Evolutionary conservation across 164 flowering plant species (phyloP), one percentile per base, ranked within the genome.

Genomic region (Magnolia sinica): DNA sequence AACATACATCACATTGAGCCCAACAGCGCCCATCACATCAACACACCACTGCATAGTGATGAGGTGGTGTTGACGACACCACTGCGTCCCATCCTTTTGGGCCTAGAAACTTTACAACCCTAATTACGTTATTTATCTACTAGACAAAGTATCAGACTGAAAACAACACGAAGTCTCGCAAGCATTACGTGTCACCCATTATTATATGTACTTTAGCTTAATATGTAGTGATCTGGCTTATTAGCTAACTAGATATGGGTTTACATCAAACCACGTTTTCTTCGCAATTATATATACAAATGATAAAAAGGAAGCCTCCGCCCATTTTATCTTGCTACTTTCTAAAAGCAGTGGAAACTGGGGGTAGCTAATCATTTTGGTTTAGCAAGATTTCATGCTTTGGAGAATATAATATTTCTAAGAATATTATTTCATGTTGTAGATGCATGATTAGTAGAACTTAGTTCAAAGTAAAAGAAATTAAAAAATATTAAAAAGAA

Each of bases 321-420:
- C 50, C 50, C 31, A 4, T 23, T 66, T 27, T 3, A 18, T 68
- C 14, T 68, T 7, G 71, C 19, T 31, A 68, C 71, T 68, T 68
- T 68, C 37, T 4, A 68, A 68, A 68, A 68, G 71, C 50, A 68
- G 9, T 29, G 18, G 49, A 29, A 31, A 27, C 14, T 27, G 11
- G 71, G 29, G 71, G 49, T 68, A 68, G 71, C 71, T 68, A 68
- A 68, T 68, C 71, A 68, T 31, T 37, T 19, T 27, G 31, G 18
- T 68, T 68, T 50, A 16, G 31, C n/a, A 27, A 31, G 71, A 68
- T 68, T 29, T 27, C 50, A 2, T 24, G 6, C 20, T 68, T 68
- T 68, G 50, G 50, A 68, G 8, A 31, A 27, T 29, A 68, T 24
- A 68, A 31, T 23, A 68, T 24, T 31, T 27, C 19, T 6, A 11